These are phyloP conservation scores for Alternaria sp. DNA, from an alignment of 2,329 filamentous ascomycete species.

Conservation along the genomic window DNA sequence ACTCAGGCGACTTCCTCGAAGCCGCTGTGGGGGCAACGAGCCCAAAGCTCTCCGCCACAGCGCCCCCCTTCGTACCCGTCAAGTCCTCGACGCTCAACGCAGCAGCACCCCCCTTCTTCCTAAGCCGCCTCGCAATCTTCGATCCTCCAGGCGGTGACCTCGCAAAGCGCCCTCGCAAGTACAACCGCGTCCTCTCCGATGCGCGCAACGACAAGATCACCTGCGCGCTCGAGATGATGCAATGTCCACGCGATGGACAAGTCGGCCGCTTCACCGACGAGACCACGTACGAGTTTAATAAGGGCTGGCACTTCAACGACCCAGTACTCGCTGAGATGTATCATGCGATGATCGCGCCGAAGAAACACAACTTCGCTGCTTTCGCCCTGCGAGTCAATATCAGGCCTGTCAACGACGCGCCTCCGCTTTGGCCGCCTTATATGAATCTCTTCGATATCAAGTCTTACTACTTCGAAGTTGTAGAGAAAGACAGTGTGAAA, in stretches of 20 bases:
- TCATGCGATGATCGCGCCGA: background rate
- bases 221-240: background rate
- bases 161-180: background rate
- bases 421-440: background rate
- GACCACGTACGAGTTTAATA: background rate
- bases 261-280: background rate
- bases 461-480: background rate
- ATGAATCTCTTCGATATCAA: background rate
- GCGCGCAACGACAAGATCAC: background rate
- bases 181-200: background rate
- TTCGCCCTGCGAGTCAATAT: background rate
- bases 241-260: background rate
- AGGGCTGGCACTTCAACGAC: background rate
- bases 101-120: background rate
- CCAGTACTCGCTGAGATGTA: background rate
- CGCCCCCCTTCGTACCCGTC: background rate
- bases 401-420: background rate
- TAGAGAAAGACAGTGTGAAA: background rate
- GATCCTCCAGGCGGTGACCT: background rate
- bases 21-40: background rate
- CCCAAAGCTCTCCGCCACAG: background rate
- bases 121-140: background rate
- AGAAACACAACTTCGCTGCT: background rate
- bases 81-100: background rate
- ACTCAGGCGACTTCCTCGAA: background rate